Conservation (phyloP, 129 eudicot species). For the Tanacetum coccineum region DNA sequence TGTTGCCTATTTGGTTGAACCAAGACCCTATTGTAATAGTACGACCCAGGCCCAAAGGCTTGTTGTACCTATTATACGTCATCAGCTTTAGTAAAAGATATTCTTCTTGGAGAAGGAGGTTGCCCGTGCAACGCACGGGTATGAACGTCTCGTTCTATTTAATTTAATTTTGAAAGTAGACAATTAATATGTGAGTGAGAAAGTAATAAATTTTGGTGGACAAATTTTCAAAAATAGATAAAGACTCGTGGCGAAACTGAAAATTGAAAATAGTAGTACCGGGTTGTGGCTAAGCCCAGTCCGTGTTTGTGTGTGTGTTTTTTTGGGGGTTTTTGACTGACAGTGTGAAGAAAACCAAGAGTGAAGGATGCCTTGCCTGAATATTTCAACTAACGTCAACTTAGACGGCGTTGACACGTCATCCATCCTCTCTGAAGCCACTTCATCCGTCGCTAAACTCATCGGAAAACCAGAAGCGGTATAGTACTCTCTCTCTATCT, state of each 20-base stretch:
- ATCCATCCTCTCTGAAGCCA: constrained; percentile 78
- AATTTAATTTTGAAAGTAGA: too few species aligned
- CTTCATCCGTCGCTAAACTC: constrained; percentile 78
- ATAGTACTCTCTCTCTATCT: constrained; percentile 16
- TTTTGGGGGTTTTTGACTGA: constrained; percentile 23
- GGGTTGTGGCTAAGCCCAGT: not conserved
- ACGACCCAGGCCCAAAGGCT: too few species aligned
- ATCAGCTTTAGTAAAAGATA: too few species aligned
- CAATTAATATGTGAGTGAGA: too few species aligned
- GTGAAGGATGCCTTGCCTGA: constrained; percentile 73
- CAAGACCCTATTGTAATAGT: too few species aligned
- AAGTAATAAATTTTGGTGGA: not conserved
- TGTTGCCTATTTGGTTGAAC: too few species aligned
- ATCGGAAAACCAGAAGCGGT: constrained; percentile 97
- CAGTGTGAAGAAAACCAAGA: not conserved
- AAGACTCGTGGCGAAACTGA: not conserved
- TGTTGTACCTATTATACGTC: too few species aligned
- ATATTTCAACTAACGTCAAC: constrained; percentile 82
- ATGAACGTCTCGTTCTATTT: too few species aligned
- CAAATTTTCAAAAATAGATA: not conserved
- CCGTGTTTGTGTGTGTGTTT: too few species aligned
- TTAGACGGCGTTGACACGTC: constrained; percentile 85
- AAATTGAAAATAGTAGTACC: not conserved
- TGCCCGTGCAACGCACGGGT: too few species aligned
- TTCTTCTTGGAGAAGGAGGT: too few species aligned